These are phyloP conservation scores for Lunasporangiospora selenospora DNA, from an alignment of 192 early-diverging fungal species.

Conservation along the genomic window DNA sequence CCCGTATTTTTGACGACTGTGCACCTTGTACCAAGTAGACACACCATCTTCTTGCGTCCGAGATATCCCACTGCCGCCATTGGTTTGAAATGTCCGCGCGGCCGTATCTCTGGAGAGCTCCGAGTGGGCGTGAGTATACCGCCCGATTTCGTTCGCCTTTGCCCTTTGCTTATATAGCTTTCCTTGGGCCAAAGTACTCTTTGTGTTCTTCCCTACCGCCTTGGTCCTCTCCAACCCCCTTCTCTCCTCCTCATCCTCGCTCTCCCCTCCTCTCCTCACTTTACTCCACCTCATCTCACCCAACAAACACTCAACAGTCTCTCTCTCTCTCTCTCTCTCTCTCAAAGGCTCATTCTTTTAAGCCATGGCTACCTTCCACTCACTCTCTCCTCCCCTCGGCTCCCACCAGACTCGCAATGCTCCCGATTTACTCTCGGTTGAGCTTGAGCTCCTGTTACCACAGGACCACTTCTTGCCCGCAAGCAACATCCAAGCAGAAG, in stretches of 20 bases:
- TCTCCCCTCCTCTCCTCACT: neutral
- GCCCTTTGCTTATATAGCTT: no score
- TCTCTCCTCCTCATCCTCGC: neutral
- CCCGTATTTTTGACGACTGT: no score
- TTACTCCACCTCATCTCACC: neutral
- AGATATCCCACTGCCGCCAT: no score
- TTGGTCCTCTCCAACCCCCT: neutral
- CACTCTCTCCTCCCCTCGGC: conserved; percentile 27
- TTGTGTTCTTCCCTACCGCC: no score
- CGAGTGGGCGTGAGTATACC: no score
- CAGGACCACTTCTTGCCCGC: conserved; percentile 43
- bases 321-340: neutral
- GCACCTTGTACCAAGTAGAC: no score
- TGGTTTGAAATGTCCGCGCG: no score
- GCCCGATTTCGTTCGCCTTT: no score
- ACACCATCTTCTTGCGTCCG: no score
- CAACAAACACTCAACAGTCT: neutral
- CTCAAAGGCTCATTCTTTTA: no score
- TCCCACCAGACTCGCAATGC: conserved; percentile 23
- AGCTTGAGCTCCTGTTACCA: conserved; percentile 23
- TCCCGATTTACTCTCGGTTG: conserved; percentile 31
- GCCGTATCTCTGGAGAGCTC: no score
- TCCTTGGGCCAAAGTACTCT: no score
- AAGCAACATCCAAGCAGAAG: conserved; percentile 26
- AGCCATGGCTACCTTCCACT: conserved; percentile 37